A percentile compares a stretch with the other conserved stretches of the same genome.
Conservation (phyloP, 164 flowering plant genomes). For the Umbilicus rupestris region DNA sequence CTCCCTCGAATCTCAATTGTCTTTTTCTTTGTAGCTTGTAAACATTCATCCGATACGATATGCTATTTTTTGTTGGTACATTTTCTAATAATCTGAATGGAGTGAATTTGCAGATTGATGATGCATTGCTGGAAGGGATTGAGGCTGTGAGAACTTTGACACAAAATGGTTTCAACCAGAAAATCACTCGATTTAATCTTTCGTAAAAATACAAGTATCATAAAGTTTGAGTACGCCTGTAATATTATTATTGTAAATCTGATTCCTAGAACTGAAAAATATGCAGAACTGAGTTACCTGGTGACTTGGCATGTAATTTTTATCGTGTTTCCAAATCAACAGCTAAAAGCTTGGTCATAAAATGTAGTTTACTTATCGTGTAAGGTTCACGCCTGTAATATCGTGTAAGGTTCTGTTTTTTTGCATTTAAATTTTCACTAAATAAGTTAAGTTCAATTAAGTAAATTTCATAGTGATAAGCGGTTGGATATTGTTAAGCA, state of each 20-base stretch:
- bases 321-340: not conserved
- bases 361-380: too few relatives aligned
- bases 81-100: not conserved
- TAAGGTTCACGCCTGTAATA: too few relatives aligned
- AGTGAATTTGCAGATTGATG: slow-evolving; percentile 53
- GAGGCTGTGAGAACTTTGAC: slow-evolving; percentile 63
- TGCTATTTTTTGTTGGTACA: too few relatives aligned
- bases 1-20: not conserved
- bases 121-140: slow-evolving; percentile 65
- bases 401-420: too few relatives aligned
- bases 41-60: not conserved
- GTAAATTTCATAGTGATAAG: too few relatives aligned
- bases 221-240: slow-evolving; percentile 35
- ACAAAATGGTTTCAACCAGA: slow-evolving; percentile 49
- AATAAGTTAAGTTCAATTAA: too few relatives aligned
- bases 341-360: too few relatives aligned
- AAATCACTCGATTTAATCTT: slow-evolving; percentile 61
- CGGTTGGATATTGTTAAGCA: too few relatives aligned
- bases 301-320: not conserved
- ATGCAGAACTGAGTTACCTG: not conserved
- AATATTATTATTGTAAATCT: too few relatives aligned
- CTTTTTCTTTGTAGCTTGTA: too few relatives aligned
- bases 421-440: too few relatives aligned
- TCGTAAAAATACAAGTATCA: slow-evolving; percentile 88
- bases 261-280: too few relatives aligned